Base-by-base conservation (phyloP, 129 eudicot species). In the Escallonia herrerae region DNA sequence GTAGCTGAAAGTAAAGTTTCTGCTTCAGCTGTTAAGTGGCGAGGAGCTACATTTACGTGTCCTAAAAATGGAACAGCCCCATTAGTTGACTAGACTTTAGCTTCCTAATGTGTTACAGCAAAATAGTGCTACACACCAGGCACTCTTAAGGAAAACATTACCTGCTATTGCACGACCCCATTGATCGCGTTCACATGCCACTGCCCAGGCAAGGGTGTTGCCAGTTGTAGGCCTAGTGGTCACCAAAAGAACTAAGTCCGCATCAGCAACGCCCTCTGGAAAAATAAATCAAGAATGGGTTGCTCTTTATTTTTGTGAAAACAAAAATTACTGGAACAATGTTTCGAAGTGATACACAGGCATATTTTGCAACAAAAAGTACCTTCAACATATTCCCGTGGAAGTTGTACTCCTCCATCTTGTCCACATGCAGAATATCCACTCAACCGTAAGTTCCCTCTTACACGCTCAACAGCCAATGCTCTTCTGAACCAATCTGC, bases 111-210 rank as follows among this genome's bases (percentile, higher is more conserved):
- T 3, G 10, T 2, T 33, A 38, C 46, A 4, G 47, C 49, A 47
- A 15, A 6, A 3, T 22, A 39, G 7, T 41, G 46, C 11, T 51
- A 6, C 56, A 53, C 13, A 53, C 13, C 58, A 8, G 14, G 58
- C 15, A 53, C 14, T 53, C 5, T 53, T 33, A 3, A 11, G 13
- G 11, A 39, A 47, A 48, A 61, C 46, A 10, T 14, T 83, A 91
- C 97, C 97, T 8, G 97, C 95, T 74, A 91, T 79, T 57, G 97
- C 97, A 69, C 97, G 97, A 38, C 97, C 97, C 97, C 97, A 91
- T 58, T 91, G 97, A 79, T 91, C 97, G 40, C 97, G 96, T 66
- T 91, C 97, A 63, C 97, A 91, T 59, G 97, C 96, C 53, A 91
- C 97, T 1, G 97, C 97, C 97, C 97, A 91, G 6, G 97, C 97